Percentiles rank a stretch among this genome's conserved stretches.
These are phyloP conservation scores for Pharnaceum exiguum DNA, from an alignment of 148 eudicot genomes.

Conservation along the genomic window DNA sequence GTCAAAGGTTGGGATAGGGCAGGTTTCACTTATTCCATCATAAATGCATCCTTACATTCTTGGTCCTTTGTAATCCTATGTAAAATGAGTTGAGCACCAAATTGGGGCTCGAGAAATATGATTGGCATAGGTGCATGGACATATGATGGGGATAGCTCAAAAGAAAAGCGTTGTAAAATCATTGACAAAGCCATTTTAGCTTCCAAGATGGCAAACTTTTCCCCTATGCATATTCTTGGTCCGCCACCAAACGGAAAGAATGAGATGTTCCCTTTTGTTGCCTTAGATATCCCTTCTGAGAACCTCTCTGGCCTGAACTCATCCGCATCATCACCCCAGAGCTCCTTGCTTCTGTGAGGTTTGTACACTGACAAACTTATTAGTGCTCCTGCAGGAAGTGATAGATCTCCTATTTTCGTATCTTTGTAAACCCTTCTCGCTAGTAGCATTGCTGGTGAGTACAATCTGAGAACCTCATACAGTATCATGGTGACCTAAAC, in stretches of 20 bases:
- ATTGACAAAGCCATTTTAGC: conserved; percentile 16
- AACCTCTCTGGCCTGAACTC: conserved; percentile 34
- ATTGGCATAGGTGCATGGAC: conserved; percentile 2
- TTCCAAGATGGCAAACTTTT: conserved; percentile 31
- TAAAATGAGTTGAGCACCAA: conserved; percentile 7
- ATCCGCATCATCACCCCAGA: conserved; percentile 35
- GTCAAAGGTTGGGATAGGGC: too few relatives aligned
- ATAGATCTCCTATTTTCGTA: conserved; percentile 17
- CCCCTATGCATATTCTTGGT: conserved; percentile 35
- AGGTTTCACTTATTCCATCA: too few relatives aligned
- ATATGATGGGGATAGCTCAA: conserved; percentile 16
- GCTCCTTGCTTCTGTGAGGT: conserved; percentile 9
- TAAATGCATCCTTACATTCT: too few relatives aligned
- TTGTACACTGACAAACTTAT: not conserved
- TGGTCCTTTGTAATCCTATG: too few relatives aligned
- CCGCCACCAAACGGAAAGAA: conserved; percentile 31
- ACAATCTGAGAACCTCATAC: conserved; percentile 17
- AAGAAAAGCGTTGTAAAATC: not conserved
- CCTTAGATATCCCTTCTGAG: conserved; percentile 15
- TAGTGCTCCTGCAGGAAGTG: conserved; percentile 13
- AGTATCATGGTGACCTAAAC: conserved; percentile 18
- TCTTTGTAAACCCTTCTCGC: conserved; percentile 12
- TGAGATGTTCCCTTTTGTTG: conserved; percentile 13
- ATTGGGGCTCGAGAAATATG: not conserved
- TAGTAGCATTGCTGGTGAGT: conserved; percentile 4